Base-by-base conservation (phyloP, 306 rosid genomes). In the barrel medic (Medicago truncatula) region DNA sequence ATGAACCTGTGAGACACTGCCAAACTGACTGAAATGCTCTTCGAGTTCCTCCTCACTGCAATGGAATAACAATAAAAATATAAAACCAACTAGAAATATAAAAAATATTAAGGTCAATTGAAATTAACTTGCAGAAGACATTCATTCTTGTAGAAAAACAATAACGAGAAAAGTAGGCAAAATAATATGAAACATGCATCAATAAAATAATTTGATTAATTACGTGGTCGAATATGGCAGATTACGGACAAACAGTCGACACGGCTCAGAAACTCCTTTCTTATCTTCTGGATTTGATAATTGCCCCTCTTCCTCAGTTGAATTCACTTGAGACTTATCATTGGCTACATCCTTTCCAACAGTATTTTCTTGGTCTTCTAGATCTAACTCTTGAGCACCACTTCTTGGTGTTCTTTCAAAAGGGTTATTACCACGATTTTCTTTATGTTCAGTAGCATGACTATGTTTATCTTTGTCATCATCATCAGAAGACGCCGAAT, bases 31-130 rank as follows among this genome's bases (percentile, higher is more conserved):
- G 76, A 95, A 95, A 74, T 84, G 83, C 73, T 84, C 92, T 81
- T 89, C 97, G 81, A 95, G 84, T 73, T 95, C 99, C 67, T 90
- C 97, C 86, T 92, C 97, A 3, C 97, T 90, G 86, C 68, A 62
- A 73, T 76, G 68, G 39, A 53, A 70, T 73, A 74, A 76, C 65
- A 68, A 46, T 40, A 53, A 12, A 57, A 63, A 49, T 39, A 39
- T 64, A 5, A 74, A 46, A 76, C 44, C 49, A 73, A 69, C 49
- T 36, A 34, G 57, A 12, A 49, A 71, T 10, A 17, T 64, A 34
- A 46, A 46, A 6, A 13, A 23, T 18, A 83, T 41, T 20, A 54
- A 73, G 59, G 25, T 74, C 71, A 53, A 69, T 64, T 34, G 21
- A 52, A 79, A 70, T 23, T 57, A 70, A 68, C 46, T 74, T 28